phyloP scores from a whole-genome alignment of 441 rosid species.

The Gossypium schwendimanii region DNA sequence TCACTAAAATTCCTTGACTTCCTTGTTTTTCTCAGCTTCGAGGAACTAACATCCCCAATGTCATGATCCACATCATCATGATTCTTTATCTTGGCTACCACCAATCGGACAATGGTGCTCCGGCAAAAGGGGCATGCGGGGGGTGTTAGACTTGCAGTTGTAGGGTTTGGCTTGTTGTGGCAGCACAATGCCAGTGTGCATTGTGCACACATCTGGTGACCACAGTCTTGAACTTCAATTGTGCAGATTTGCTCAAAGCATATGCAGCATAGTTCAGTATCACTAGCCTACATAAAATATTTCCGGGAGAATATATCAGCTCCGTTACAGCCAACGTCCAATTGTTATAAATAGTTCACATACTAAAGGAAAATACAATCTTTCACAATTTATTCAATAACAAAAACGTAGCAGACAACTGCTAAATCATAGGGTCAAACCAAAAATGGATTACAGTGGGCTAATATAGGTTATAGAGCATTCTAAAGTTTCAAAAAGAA shows the following conservation, averaged over 20 bases:
- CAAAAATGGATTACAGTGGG: neutral
- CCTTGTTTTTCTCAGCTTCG: slow-evolving; percentile 60
- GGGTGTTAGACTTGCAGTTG: slow-evolving; percentile 64
- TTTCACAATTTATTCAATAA: neutral
- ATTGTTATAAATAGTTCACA: neutral
- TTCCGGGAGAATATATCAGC: neutral
- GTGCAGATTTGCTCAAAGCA: slow-evolving; percentile 94
- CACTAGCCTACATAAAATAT: slow-evolving; percentile 52
- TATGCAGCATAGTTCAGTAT: slow-evolving; percentile 79
- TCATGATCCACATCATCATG: slow-evolving; percentile 47
- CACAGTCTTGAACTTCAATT: slow-evolving; percentile 81
- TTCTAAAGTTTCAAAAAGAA: neutral
- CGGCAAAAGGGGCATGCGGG: slow-evolving; percentile 98
- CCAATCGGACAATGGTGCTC: slow-evolving; percentile 58
- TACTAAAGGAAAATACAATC: neutral
- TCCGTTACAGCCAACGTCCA: neutral
- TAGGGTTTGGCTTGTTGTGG: slow-evolving; percentile 94
- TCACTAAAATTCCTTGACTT: slow-evolving; percentile 66
- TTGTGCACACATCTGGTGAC: slow-evolving; percentile 98
- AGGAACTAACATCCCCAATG: slow-evolving; percentile 49
- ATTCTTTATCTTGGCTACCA: slow-evolving; percentile 49
- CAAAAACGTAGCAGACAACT: neutral
- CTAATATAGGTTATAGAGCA: neutral
- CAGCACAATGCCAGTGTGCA: slow-evolving; percentile 94
- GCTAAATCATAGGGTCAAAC: neutral